Percentiles rank a stretch among this genome's conserved stretches.
phyloP scores from a whole-genome alignment of 441 rosid species.

The Populus hybrid region DNA sequence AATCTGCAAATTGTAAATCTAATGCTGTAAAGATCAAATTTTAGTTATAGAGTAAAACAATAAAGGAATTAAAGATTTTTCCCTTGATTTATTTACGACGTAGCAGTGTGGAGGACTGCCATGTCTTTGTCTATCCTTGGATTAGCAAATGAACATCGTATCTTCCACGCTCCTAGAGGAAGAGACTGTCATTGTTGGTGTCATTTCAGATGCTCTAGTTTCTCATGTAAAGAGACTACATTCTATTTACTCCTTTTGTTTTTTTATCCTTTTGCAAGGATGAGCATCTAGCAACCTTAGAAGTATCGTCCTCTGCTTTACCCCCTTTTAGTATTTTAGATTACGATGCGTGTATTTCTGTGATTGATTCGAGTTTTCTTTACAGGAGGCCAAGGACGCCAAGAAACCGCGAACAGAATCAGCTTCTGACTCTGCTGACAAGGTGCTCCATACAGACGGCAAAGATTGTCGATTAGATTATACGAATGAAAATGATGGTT shows the following conservation, averaged over 20 bases:
- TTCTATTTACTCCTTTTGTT: neutral
- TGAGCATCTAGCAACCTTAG: neutral
- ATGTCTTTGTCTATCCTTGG: neutral
- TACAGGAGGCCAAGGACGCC: constrained; percentile 15
- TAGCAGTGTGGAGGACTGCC: too few relatives aligned
- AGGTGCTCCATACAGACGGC: constrained; percentile 10
- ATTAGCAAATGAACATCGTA: neutral
- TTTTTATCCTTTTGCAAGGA: neutral
- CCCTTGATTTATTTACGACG: too few relatives aligned
- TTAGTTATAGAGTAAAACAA: neutral
- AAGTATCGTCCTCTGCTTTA: neutral
- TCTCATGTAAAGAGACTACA: neutral
- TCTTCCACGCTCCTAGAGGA: neutral
- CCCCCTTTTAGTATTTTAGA: neutral
- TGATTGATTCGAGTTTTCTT: neutral
- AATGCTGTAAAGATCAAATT: neutral
- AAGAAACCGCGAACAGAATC: constrained; percentile 37
- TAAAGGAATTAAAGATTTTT: too few relatives aligned
- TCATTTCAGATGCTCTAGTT: neutral
- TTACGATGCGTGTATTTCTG: neutral
- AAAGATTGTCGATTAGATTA: constrained; percentile 13
- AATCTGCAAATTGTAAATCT: neutral
- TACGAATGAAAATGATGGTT: neutral
- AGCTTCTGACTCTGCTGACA: constrained; percentile 22
- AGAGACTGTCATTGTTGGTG: neutral